A percentile compares a stretch with the other conserved stretches of the same genome.
phyloP scores from a whole-genome alignment of 345 rosid genomes.

The Melaleuca alternifolia region DNA sequence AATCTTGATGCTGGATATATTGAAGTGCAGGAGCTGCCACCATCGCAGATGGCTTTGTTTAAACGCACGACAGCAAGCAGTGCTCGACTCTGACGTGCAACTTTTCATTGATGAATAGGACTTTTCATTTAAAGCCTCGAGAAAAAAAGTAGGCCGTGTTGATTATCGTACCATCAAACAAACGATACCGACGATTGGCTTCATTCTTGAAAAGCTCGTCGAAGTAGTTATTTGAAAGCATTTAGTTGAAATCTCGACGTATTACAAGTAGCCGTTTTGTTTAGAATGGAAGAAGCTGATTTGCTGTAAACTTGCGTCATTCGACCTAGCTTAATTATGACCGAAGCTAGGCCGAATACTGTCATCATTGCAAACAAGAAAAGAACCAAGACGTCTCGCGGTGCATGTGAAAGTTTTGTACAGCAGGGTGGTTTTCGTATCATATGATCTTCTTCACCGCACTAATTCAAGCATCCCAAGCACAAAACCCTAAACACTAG shows the following conservation, averaged over 20 bases:
- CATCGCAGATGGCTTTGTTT: background rate
- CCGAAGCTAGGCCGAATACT: background rate
- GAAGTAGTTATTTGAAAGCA: background rate
- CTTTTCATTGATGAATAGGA: background rate
- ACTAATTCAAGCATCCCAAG: background rate
- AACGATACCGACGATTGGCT: background rate
- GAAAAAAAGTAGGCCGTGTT: background rate
- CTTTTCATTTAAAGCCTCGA: background rate
- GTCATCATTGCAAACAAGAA: background rate
- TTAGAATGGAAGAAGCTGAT: background rate
- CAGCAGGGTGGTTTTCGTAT: background rate
- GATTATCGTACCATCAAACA: background rate
- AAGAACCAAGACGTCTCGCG: background rate
- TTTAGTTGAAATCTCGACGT: background rate
- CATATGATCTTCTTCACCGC: background rate
- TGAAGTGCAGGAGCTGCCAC: background rate
- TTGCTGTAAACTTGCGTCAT: background rate
- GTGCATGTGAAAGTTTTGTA: background rate
- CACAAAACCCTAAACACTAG: background rate
- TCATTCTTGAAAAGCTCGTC: background rate
- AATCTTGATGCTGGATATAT: background rate
- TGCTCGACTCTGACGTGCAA: background rate
- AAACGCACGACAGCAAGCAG: background rate
- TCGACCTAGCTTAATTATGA: background rate
- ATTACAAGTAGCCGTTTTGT: background rate